Conservation (phyloP, 805 yeast species). For the Trichomonascus vanleenenianus region DNA sequence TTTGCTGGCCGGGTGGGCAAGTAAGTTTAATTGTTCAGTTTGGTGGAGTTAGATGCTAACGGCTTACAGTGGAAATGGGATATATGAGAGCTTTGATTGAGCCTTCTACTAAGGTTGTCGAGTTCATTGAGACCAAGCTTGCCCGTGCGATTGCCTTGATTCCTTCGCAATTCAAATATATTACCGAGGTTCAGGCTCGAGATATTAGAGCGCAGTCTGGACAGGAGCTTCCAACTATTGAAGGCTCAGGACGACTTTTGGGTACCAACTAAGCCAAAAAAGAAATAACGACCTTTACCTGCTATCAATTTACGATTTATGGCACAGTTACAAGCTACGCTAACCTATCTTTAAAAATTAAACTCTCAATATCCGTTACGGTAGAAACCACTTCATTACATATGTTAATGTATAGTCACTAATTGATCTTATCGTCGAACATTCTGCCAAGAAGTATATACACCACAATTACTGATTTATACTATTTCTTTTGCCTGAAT, state of each 20-base stretch:
- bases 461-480: no score
- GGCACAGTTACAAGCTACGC: no score
- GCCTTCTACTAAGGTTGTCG: conserved; percentile 52
- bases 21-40: neutral
- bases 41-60: neutral
- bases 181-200: conserved; percentile 53
- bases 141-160: conserved; percentile 43
- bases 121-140: conserved; percentile 54
- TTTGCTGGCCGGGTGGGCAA: conserved; percentile 51
- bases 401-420: no score
- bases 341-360: no score
- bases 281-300: no score
- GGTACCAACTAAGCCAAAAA: neutral
- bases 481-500: no score
- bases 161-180: conserved; percentile 47
- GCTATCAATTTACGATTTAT: no score
- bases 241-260: conserved; percentile 1
- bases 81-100: conserved; percentile 46
- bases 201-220: conserved; percentile 30
- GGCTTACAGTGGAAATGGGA: conserved; percentile 37
- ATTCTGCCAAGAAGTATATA: no score
- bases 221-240: neutral
- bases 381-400: no score
- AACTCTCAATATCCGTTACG: no score
- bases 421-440: no score